phyloP scores from a whole-genome alignment of 495 filamentous ascomycete species.

The Neurospora intermedia region DNA sequence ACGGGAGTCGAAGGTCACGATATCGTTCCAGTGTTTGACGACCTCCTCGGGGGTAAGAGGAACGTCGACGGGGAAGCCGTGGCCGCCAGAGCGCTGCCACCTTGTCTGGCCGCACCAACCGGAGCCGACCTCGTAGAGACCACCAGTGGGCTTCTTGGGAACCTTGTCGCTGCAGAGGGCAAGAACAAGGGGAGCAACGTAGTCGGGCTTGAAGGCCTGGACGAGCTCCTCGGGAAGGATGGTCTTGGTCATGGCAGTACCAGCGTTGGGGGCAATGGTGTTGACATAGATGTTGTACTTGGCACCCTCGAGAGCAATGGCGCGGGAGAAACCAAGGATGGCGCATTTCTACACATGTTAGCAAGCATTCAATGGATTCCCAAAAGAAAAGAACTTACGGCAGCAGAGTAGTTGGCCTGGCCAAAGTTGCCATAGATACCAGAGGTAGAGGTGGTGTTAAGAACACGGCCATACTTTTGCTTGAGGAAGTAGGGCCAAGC shows the following conservation, averaged over 20 bases:
- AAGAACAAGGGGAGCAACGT: conserved; percentile 87
- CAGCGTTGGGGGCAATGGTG: conserved; percentile 95
- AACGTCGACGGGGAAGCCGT: conserved; percentile 86
- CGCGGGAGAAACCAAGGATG: conserved; percentile 90
- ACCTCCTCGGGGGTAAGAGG: conserved; percentile 82
- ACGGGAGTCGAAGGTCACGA: conserved; percentile 80
- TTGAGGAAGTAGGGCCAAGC: conserved; percentile 97
- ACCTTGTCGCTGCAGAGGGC: conserved; percentile 82
- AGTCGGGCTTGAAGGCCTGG: conserved; percentile 98
- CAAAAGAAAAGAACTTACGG: conserved; percentile 41
- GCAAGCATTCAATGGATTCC: background rate
- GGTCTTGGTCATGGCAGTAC: conserved; percentile 88
- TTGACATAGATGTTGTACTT: conserved; percentile 99
- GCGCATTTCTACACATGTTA: conserved; percentile 57
- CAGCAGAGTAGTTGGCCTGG: conserved; percentile 94
- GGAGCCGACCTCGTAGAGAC: conserved; percentile 91
- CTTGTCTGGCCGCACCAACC: conserved; percentile 87
- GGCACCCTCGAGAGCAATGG: conserved; percentile 81
- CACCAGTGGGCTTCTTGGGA: conserved; percentile 73
- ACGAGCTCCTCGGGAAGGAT: conserved; percentile 97
- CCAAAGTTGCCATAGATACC: conserved; percentile 99
- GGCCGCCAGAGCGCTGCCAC: conserved; percentile 88
- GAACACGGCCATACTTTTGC: conserved; percentile 94
- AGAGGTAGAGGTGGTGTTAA: conserved; percentile 93
- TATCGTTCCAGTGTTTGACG: conserved; percentile 62